These are phyloP conservation scores for Eragrostis tef DNA, from an alignment of 202 grass and related monocot species.

Conservation along the genomic window DNA sequence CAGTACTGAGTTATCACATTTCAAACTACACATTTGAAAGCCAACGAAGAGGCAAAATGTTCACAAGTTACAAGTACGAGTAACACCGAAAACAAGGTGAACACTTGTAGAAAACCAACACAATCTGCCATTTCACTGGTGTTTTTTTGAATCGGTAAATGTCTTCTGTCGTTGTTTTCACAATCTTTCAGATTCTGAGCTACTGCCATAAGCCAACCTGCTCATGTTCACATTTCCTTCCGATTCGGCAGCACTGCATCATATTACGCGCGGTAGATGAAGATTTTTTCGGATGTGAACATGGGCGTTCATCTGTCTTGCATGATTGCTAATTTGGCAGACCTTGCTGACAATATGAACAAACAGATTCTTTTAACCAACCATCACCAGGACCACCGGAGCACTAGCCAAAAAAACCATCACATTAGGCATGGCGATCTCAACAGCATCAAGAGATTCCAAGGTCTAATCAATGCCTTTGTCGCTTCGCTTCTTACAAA, in stretches of 20 bases:
- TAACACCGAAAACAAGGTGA: background rate
- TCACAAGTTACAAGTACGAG: background rate
- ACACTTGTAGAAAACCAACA: background rate
- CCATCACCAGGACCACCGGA: slow-evolving; percentile 1
- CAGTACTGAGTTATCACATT: too few species aligned
- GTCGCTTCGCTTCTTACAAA: too few species aligned
- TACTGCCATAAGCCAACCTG: too few species aligned
- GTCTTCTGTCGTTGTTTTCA: too few species aligned
- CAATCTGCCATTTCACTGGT: background rate
- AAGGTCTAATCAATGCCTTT: too few species aligned
- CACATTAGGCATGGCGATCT: background rate
- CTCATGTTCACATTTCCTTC: too few species aligned
- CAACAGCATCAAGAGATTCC: too few species aligned
- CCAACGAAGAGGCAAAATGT: too few species aligned
- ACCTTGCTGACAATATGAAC: slow-evolving; percentile 12
- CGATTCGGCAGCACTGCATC: too few species aligned
- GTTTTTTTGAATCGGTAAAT: too few species aligned
- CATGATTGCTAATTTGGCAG: slow-evolving; percentile 4
- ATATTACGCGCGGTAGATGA: background rate
- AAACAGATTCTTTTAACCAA: slow-evolving; percentile 8
- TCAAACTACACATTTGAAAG: too few species aligned
- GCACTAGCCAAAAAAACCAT: slow-evolving; percentile 9
- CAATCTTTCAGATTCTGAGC: too few species aligned
- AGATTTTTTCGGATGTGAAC: background rate
- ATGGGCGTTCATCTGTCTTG: background rate